Conservation (phyloP, 2,329 filamentous ascomycete genomes). For the Penicillium freii region DNA sequence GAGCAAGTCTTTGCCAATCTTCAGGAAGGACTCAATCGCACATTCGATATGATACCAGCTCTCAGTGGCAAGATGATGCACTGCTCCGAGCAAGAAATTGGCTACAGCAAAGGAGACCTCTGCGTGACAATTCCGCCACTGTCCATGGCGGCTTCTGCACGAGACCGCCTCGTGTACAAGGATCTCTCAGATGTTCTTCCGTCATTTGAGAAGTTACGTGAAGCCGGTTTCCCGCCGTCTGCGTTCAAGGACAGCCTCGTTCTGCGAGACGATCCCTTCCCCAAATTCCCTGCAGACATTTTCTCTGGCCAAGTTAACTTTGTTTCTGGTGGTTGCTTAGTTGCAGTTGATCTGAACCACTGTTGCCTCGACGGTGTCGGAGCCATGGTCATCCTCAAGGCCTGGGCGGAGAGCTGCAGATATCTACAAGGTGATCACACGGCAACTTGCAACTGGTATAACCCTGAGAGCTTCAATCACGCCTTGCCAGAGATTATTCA, state of each 20-base stretch:
- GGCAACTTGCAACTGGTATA: not conserved
- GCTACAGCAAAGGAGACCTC: not conserved
- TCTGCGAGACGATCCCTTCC: not conserved
- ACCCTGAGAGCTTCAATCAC: not conserved
- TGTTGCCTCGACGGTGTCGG: not conserved
- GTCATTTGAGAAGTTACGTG: not conserved
- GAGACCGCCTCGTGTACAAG: not conserved
- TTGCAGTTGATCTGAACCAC: not conserved
- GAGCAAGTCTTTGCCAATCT: not conserved
- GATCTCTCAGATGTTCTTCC: not conserved
- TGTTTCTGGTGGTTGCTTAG: not conserved
- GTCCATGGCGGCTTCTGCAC: not conserved
- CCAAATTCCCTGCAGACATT: not conserved
- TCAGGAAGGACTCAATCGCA: not conserved
- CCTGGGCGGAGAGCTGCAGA: not conserved
- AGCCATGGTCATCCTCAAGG: not conserved
- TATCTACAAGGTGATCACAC: not conserved
- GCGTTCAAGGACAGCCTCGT: not conserved
- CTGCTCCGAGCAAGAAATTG: not conserved
- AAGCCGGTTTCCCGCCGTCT: not conserved
- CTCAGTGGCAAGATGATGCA: not conserved
- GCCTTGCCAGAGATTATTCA: not conserved
- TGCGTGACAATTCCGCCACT: not conserved
- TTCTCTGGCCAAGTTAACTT: not conserved
- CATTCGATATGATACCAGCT: not conserved